Conservation (phyloP, 2,329 filamentous ascomycete species). For the Talaromyces sp. region DNA sequence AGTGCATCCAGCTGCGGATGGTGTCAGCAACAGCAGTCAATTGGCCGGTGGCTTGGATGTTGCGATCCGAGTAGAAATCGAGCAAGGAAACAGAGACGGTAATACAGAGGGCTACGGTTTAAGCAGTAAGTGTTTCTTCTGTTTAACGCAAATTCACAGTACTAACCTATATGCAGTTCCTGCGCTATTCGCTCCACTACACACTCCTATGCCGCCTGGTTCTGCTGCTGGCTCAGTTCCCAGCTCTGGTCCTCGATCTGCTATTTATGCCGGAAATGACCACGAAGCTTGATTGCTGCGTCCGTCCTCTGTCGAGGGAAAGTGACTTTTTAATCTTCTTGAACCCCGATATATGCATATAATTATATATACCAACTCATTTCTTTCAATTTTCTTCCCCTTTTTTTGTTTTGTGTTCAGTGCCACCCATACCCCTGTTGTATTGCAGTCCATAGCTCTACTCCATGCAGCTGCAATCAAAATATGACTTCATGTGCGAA, state of each 20-base stretch:
- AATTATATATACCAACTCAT: neutral
- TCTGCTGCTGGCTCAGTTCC: neutral
- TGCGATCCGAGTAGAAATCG: slow-evolving; percentile 42
- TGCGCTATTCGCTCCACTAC: neutral
- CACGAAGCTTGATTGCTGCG: neutral
- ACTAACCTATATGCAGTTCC: slow-evolving; percentile 2
- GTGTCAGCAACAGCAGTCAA: slow-evolving; percentile 30
- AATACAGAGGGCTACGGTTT: slow-evolving; percentile 45
- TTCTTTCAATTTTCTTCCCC: neutral
- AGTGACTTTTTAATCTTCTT: neutral
- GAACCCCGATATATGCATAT: neutral
- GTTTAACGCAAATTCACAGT: neutral
- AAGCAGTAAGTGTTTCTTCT: slow-evolving; percentile 34
- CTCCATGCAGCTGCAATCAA: neutral
- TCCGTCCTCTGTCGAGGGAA: too few relatives aligned
- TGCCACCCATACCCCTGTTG: neutral
- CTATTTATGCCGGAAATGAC: neutral
- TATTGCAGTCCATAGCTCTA: neutral
- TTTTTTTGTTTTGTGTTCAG: neutral
- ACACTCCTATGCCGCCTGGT: neutral
- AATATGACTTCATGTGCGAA: neutral
- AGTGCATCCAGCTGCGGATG: slow-evolving; percentile 64
- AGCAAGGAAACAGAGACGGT: slow-evolving; percentile 36
- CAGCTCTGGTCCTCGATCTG: neutral
- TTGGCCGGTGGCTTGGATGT: slow-evolving; percentile 42